Evolutionary conservation across 139 green algal species (phyloP).

Genomic region (Chlamydomonas sphaeroides): DNA sequence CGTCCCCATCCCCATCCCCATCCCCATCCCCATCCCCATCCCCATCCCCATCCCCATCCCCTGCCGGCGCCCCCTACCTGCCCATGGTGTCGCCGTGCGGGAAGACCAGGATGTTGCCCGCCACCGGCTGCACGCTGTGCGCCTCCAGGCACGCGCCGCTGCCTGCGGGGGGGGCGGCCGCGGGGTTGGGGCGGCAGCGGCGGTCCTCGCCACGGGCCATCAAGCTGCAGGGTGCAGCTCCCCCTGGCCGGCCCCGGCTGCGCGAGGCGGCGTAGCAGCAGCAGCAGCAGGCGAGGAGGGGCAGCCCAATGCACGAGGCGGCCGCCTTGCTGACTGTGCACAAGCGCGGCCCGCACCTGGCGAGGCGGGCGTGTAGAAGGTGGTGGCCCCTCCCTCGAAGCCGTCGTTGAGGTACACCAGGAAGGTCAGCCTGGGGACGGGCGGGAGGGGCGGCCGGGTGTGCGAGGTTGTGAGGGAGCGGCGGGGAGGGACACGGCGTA

Average conservation of each 20-base stretch:
- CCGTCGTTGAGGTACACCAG: conserved; percentile 60
- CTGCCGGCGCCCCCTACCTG: too few species aligned
- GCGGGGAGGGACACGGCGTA: too few species aligned
- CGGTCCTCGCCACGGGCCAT: too few species aligned
- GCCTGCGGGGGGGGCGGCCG: conserved; percentile 5
- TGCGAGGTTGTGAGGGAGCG: too few species aligned
- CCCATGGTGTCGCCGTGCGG: conserved; percentile 65
- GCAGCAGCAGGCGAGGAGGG: neutral
- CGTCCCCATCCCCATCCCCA: too few species aligned
- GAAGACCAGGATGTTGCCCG: conserved; percentile 66
- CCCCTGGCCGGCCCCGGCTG: too few species aligned
- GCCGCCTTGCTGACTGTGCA: too few species aligned
- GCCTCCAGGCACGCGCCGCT: conserved; percentile 53
- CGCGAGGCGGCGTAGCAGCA: conserved; percentile 24
- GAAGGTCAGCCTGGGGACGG: conserved; percentile 51
- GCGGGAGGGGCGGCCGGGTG: too few species aligned
- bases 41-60: too few species aligned
- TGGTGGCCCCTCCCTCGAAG: conserved; percentile 67
- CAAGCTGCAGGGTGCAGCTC: too few species aligned
- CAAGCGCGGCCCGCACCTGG: conserved; percentile 3
- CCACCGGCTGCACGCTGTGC: conserved; percentile 50
- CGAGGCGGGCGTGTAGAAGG: conserved; percentile 56
- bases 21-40: too few species aligned
- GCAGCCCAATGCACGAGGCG: neutral
- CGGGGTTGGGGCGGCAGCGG: neutral